Percentiles rank a stretch among this genome's conserved stretches.
Conservation (phyloP, 805 yeast genomes). For the Candida tibetensis region DNA sequence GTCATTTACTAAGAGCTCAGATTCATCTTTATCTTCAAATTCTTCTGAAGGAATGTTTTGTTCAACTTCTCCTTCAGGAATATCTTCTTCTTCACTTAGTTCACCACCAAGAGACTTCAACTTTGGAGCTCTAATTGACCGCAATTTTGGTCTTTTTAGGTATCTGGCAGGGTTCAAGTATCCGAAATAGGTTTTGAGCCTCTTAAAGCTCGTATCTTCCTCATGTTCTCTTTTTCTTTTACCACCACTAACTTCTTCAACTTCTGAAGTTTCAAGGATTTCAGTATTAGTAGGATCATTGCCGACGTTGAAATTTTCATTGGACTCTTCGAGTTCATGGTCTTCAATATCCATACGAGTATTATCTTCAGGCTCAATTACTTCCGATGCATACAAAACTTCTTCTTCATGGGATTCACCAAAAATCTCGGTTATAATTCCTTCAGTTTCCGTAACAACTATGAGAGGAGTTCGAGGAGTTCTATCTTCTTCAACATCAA, state of each 20-base stretch:
- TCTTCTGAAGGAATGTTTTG: too few species aligned
- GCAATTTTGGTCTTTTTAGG: not conserved
- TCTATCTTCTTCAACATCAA: not conserved
- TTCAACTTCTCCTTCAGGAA: too few species aligned
- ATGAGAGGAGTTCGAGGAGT: not conserved
- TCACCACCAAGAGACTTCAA: not conserved
- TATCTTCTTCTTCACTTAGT: not conserved
- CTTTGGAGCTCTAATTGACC: not conserved
- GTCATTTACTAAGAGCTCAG: too few species aligned
- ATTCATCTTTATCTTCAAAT: not conserved
- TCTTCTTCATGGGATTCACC: not conserved
- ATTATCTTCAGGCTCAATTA: slow-evolving; percentile 1
- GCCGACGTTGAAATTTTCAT: not conserved
- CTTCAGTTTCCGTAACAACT: not conserved
- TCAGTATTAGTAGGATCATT: too few species aligned
- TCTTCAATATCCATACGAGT: slow-evolving; percentile 1
- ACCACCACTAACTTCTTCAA: not conserved
- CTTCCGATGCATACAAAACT: not conserved
- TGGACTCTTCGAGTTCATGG: slow-evolving; percentile 1
- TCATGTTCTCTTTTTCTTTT: slow-evolving; percentile 7
- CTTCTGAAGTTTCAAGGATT: not conserved
- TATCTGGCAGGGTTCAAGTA: slow-evolving; percentile 4
- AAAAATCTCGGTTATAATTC: not conserved
- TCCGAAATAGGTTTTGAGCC: slow-evolving; percentile 5
- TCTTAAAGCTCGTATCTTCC: slow-evolving; percentile 4